Evolutionary conservation across 2,329 filamentous ascomycete genomes (phyloP).

Genomic region (Cladosporium colombiae): DNA sequence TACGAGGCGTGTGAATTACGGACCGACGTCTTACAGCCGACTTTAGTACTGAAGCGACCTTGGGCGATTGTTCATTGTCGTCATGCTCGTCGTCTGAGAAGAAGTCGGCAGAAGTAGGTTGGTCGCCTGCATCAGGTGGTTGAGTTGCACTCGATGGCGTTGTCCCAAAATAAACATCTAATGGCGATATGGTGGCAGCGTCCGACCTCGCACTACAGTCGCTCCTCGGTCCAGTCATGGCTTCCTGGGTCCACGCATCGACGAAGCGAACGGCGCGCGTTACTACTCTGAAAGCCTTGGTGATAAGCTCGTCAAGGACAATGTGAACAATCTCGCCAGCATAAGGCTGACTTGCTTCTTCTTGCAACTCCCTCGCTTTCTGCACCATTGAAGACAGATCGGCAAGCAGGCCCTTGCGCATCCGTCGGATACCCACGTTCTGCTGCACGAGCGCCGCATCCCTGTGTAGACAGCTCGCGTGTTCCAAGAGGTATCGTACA

Average conservation of each 20-base stretch:
- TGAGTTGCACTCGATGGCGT: neutral
- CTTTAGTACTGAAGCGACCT: neutral
- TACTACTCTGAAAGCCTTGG: slow-evolving; percentile 93
- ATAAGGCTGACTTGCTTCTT: slow-evolving; percentile 59
- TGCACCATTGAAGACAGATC: slow-evolving; percentile 90
- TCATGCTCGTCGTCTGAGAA: slow-evolving; percentile 2
- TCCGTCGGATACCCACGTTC: slow-evolving; percentile 73
- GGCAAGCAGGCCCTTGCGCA: slow-evolving; percentile 82
- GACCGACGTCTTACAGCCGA: neutral
- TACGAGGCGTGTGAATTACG: slow-evolving; percentile 6
- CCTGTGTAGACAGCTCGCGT: slow-evolving; percentile 80
- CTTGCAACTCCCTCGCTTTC: slow-evolving; percentile 80
- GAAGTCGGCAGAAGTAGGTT: neutral
- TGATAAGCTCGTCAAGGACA: slow-evolving; percentile 86
- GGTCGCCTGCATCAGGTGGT: neutral
- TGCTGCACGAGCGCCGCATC: slow-evolving; percentile 74
- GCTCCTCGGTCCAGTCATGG: slow-evolving; percentile 16
- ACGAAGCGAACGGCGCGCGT: slow-evolving; percentile 86
- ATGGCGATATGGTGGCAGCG: slow-evolving; percentile 5
- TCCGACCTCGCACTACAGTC: neutral
- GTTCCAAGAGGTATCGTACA: slow-evolving; percentile 85
- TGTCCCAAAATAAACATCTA: slow-evolving; percentile 12
- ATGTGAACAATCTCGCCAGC: slow-evolving; percentile 65
- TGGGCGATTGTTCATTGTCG: neutral
- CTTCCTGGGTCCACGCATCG: slow-evolving; percentile 67